Evolutionary conservation across 23 red algal genomes (phyloP).

Genomic region (Gracilaria domingensis): DNA sequence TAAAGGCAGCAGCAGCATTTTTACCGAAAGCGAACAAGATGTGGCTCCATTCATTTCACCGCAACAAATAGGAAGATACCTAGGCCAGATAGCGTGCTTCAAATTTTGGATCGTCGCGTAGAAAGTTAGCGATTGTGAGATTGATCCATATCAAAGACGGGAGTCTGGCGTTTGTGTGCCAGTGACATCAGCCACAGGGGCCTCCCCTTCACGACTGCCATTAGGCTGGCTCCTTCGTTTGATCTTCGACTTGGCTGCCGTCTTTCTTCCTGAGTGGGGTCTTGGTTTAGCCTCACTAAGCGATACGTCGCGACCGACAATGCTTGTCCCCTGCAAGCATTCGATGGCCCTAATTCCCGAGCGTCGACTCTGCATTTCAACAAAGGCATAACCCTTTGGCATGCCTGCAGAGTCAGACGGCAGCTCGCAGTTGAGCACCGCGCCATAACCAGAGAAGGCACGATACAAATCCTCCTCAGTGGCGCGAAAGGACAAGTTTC

Average conservation of each 20-base stretch:
- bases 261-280: background rate
- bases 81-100: too few species aligned
- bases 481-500: constrained; percentile 82
- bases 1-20: too few species aligned
- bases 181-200: background rate
- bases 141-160: background rate
- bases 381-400: constrained; percentile 72
- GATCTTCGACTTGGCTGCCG: background rate
- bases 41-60: too few species aligned
- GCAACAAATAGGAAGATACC: too few species aligned
- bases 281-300: constrained; percentile 55
- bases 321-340: constrained; percentile 47
- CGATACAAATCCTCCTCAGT: constrained; percentile 65
- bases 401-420: constrained; percentile 35
- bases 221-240: background rate
- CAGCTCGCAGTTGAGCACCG: constrained; percentile 58
- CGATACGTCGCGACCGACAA: constrained; percentile 58
- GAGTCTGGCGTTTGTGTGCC: background rate
- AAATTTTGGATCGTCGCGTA: background rate
- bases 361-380: constrained; percentile 59
- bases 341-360: constrained; percentile 45
- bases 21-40: too few species aligned
- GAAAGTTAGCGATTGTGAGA: background rate
- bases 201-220: background rate
- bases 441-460: constrained; percentile 73